Evolutionary conservation across 2,329 filamentous ascomycete species (phyloP).

Genomic region (Penicillium sp.): DNA sequence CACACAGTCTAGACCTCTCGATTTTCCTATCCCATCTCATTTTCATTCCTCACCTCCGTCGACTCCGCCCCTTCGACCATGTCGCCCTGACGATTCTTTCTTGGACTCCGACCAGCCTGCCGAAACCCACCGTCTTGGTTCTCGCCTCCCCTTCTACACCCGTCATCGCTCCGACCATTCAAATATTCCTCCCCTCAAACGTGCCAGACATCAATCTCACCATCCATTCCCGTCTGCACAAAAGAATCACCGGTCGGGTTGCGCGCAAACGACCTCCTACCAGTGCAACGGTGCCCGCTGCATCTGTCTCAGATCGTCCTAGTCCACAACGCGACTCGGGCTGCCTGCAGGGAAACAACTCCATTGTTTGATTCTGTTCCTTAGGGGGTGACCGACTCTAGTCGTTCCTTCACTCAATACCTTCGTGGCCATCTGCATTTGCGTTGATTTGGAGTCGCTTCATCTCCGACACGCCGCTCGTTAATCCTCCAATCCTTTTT

Average conservation of each 20-base stretch:
- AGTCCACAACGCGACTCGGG: slow-evolving; percentile 26
- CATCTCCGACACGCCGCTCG: slow-evolving; percentile 15
- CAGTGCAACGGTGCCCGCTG: neutral
- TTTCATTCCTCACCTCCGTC: neutral
- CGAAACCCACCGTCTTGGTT: slow-evolving; percentile 1
- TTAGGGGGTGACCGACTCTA: slow-evolving; percentile 18
- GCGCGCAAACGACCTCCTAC: neutral
- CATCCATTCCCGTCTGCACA: neutral
- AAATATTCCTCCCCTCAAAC: neutral
- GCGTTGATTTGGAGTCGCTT: neutral
- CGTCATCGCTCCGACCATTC: slow-evolving; percentile 9
- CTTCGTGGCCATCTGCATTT: slow-evolving; percentile 1
- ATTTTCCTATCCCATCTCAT: neutral
- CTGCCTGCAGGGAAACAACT: slow-evolving; percentile 36
- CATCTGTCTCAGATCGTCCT: slow-evolving; percentile 26
- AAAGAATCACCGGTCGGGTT: neutral
- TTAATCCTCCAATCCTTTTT: slow-evolving; percentile 11
- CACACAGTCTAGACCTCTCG: neutral
- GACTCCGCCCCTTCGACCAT: slow-evolving; percentile 4
- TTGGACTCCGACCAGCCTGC: neutral
- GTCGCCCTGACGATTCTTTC: slow-evolving; percentile 4
- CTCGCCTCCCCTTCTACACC: slow-evolving; percentile 10
- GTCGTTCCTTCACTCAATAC: slow-evolving; percentile 19
- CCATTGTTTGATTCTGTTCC: slow-evolving; percentile 32
- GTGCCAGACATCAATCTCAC: neutral